Base-by-base conservation (phyloP, 768 basidiomycete genomes). In the Leccinum sublutescens region DNA sequence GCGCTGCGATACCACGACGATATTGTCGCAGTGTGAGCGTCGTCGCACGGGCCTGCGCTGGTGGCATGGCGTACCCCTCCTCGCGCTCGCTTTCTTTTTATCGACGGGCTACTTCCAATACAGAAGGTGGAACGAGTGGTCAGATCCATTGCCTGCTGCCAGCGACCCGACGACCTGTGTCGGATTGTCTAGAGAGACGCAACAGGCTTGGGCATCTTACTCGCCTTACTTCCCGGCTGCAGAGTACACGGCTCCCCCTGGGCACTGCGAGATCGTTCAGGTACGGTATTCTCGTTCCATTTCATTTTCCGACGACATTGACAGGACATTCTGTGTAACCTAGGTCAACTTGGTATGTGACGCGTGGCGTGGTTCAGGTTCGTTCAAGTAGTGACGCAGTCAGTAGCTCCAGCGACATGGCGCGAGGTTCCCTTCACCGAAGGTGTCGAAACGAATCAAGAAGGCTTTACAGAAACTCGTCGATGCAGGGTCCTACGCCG, bases 371-470 rank as follows among this genome's bases (percentile, higher is more conserved):
- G n/a, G n/a, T 8, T 15, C 19, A 11, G 25, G 17, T 19, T 34
- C 23, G 40, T 40, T 40, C 12, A n/a, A n/a, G 19, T 56, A 25
- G 17, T 59, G 45, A 72, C 57, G 6, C n/a, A 9, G 11, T 31
- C 40, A 33, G 19, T 27, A 93, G 90, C 75, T 94, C 10, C 87
- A 93, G 73, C 79, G 92, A 12, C 92, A 95, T 66, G 92, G 91
- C 3, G 84, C 89, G 1, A 83, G 92, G 33, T 93, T 79, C 64
- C 92, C 92, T 0, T 92, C 91, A 0, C 62, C 68, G 0, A 77
- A 78, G 2, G 79, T 82, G 11, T 69, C 78, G 2, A 64, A 65
- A 8, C 56, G 61, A 33, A 88, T 89, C 6, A 61, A 71, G 17
- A 60, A 67, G 4, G 79, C 85, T 0, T 65, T 94, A 12, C 58